Percentiles rank a stretch among this genome's conserved stretches.
phyloP scores from a whole-genome alignment of 1,284 basidiomycete genomes.

The Cutaneotrichosporon sp. region DNA sequence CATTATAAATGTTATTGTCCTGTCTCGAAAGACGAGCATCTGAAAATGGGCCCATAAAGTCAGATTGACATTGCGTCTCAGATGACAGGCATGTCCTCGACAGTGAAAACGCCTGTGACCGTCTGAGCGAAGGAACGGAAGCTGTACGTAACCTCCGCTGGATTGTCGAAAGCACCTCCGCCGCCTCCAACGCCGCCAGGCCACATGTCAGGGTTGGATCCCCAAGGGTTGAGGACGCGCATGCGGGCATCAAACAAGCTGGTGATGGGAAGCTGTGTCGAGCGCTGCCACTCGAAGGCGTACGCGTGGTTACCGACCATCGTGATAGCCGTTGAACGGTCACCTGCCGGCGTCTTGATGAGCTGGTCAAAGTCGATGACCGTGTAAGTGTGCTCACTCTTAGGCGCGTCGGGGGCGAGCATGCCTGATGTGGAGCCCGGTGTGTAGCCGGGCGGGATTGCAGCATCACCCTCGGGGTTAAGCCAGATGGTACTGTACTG shows the following conservation, averaged over 20 bases:
- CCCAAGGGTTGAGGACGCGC: slow-evolving; percentile 18
- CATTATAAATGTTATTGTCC: too few species aligned
- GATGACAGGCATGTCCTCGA: slow-evolving; percentile 13
- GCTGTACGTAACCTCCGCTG: slow-evolving; percentile 7
- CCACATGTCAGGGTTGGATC: slow-evolving; percentile 15
- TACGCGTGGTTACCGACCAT: slow-evolving; percentile 19
- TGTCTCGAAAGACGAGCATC: too few species aligned
- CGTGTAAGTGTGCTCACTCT: slow-evolving; percentile 10
- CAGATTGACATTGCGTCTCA: background rate
- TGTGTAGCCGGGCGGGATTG: background rate
- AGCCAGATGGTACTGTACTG: slow-evolving; percentile 10
- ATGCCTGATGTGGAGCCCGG: slow-evolving; percentile 9
- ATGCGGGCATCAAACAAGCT: background rate
- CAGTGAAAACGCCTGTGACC: slow-evolving; percentile 12
- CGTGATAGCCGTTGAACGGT: slow-evolving; percentile 8
- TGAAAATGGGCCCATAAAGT: too few species aligned
- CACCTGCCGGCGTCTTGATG: slow-evolving; percentile 1
- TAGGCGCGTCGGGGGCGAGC: slow-evolving; percentile 5
- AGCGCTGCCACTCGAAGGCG: slow-evolving; percentile 10
- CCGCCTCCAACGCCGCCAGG: slow-evolving; percentile 5
- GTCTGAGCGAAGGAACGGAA: slow-evolving; percentile 14
- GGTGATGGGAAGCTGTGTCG: slow-evolving; percentile 5
- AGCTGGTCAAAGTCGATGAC: slow-evolving; percentile 21
- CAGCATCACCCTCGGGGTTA: slow-evolving; percentile 7
- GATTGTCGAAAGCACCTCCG: slow-evolving; percentile 6